Evolutionary conservation across 805 yeast species (phyloP).

Genomic region (Kazachstania psychrophila): DNA sequence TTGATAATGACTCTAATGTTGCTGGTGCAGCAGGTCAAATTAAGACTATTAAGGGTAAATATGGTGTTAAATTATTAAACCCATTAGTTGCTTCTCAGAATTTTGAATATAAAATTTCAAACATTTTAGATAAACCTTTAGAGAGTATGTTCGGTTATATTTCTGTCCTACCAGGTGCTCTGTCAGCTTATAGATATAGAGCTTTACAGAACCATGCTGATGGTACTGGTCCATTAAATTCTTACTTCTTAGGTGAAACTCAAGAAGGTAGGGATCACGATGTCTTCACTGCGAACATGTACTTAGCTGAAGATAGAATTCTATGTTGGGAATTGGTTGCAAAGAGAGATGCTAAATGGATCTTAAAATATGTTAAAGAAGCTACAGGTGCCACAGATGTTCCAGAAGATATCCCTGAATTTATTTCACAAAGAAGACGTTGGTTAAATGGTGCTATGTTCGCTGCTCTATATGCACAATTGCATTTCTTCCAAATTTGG

Average conservation of each 20-base stretch:
- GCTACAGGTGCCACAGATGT: constrained; percentile 97
- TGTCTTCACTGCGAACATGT: constrained; percentile 93
- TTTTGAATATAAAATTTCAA: constrained; percentile 95
- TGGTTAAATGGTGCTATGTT: constrained; percentile 98
- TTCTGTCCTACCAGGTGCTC: constrained; percentile 89
- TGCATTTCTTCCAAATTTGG: constrained; percentile 85
- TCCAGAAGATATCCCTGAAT: constrained; percentile 90
- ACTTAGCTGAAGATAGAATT: constrained; percentile 92
- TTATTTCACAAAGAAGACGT: constrained; percentile 91
- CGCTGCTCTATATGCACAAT: constrained; percentile 84
- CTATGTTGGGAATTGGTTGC: constrained; percentile 95
- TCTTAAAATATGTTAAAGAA: constrained; percentile 79
- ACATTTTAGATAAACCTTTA: constrained; percentile 86
- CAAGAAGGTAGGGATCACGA: constrained; percentile 51
- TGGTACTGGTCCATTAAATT: constrained; percentile 84
- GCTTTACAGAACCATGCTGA: constrained; percentile 79
- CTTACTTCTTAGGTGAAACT: constrained; percentile 85
- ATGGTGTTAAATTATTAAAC: constrained; percentile 69
- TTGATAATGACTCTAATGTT: constrained; percentile 90
- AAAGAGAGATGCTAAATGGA: constrained; percentile 74
- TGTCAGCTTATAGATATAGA: constrained; percentile 85
- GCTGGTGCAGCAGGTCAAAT: constrained; percentile 99
- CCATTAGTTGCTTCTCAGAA: constrained; percentile 95
- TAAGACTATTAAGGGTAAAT: constrained; percentile 87
- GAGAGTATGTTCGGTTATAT: constrained; percentile 91